Base-by-base conservation (phyloP, 1,139 yeast species). In the Suhomyces yuchorum region DNA sequence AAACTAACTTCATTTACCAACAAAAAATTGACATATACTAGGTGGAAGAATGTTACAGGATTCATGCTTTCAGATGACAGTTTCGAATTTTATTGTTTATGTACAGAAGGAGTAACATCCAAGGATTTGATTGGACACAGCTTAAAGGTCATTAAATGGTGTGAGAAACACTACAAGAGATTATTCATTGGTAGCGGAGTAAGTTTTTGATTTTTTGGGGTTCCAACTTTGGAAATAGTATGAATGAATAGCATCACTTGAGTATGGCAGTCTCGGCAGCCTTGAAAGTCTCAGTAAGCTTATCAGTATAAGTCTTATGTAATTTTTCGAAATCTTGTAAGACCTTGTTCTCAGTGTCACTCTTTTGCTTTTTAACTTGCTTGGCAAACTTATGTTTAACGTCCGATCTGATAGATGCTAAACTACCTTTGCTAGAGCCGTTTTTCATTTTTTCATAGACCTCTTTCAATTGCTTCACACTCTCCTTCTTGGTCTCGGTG, bases 391-490 rank as follows among this genome's bases (percentile, higher is more conserved):
- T 81, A 51, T 81, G 80, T 63, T 87, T 67, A 11, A 80, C 77
- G 35, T 80, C 81, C 11, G 80, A 77, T 64, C 97, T 80, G n/a
- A 85, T 70, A 3, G 78, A 63, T 4, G 85, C 77, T 53, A 91
- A 70, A 20, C 45, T 41, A 48, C 75, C 77, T 44, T 68, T 67
- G 15, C 74, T 66, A 1, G 65, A 51, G 11, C 87, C 81, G 54
- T 79, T 80, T 53, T 82, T 84, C 67, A 75, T 83, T 50, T 77
- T 79, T 57, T 90, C 96, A 56, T 73, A 82, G 5, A 78, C 74
- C 17, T 75, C 78, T 62, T 90, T 87, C 59, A 87, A 71, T 12
- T 76, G 75, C 60, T 84, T 86, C 12, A 77, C 77, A 51, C 77
- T 73, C 45, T 78, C 82, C 48, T 77, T 70, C 59, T 87, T 84